Evolutionary conservation across 2,329 filamentous ascomycete genomes (phyloP), one percentile per base, ranked within the genome.

Genomic region (Talaromyces funiculosus): DNA sequence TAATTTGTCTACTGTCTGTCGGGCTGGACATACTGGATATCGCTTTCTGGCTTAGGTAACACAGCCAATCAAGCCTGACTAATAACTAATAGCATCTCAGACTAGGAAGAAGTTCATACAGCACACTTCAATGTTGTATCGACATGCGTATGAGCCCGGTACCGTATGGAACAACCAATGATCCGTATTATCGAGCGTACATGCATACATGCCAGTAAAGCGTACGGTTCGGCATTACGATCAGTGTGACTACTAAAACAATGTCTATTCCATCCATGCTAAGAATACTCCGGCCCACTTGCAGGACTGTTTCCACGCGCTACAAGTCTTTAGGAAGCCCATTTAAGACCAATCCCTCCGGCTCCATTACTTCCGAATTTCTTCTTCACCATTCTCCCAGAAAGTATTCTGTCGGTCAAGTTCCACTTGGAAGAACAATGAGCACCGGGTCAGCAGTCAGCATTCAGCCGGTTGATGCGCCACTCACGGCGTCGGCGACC

Each of bases 401-500:
- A 10, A 47, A 47, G 43, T 29, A n/a, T 47, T n/a, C 1, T 4
- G 22, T 43, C n/a, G 8, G n/a, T 3, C 37, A 40, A 40, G 37
- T 14, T 22, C 40, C 24, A 8, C 10, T 29, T 37, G 7, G n/a
- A n/a, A 20, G 31, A 57, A 18, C 8, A 38, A 57, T 47, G 55
- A 37, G 54, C 20, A 22, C 47, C 10, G 40, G 24, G 6, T 31
- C 55, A 33, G 37, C 22, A 20, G 47, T 51, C 47, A 57, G 45
- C 18, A 75, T 78, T 53, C 72, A 75, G 57, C 66, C 78, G 1
- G 77, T 83, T 56, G 79, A 81, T 55, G 80, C 79, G 2, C 81
- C 81, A 2, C 73, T 84, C n/a, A 83, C 81, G 2, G 69, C 72
- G 26, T 79, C 77, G 2, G 82, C 81, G 9, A 84, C 81, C 3